phyloP scores from a whole-genome alignment of 2,329 filamentous ascomycete genomes.

The Diaporthe caulivora region DNA sequence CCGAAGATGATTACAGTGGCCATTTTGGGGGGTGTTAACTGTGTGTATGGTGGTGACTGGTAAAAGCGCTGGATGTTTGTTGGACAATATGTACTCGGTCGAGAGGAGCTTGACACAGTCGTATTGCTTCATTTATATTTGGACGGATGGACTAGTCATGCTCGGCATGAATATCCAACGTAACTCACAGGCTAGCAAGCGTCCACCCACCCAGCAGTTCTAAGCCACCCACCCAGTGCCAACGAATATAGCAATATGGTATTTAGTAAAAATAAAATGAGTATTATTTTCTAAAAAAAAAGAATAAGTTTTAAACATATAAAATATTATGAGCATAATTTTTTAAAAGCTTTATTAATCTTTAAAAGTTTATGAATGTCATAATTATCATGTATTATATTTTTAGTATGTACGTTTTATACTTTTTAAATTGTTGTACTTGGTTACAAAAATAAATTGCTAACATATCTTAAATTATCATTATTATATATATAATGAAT shows the following conservation, averaged over 20 bases:
- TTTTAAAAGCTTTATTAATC: background rate
- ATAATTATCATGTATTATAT: too few relatives aligned
- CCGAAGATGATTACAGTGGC: conserved; percentile 58
- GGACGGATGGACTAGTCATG: background rate
- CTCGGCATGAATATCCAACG: background rate
- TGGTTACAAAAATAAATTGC: too few relatives aligned
- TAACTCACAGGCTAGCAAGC: conserved; percentile 6
- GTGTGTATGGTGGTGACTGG: background rate
- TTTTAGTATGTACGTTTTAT: too few relatives aligned
- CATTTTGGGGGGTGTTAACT: conserved; percentile 39
- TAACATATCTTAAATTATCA: too few relatives aligned
- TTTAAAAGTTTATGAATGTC: too few relatives aligned
- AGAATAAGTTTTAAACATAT: too few relatives aligned
- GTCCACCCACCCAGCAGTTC: conserved; percentile 1
- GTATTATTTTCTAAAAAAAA: too few relatives aligned
- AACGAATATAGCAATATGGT: background rate
- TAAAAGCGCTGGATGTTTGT: background rate
- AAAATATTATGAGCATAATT: too few relatives aligned
- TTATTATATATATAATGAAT: too few relatives aligned
- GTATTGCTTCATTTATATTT: background rate
- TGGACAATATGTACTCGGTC: background rate
- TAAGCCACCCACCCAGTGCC: conserved; percentile 6
- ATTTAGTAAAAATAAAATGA: too few relatives aligned
- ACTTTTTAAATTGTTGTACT: too few relatives aligned
- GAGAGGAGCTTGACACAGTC: conserved; percentile 14